Conservation (phyloP, 148 eudicot species). For the Vaccinium macrocarpon region DNA sequence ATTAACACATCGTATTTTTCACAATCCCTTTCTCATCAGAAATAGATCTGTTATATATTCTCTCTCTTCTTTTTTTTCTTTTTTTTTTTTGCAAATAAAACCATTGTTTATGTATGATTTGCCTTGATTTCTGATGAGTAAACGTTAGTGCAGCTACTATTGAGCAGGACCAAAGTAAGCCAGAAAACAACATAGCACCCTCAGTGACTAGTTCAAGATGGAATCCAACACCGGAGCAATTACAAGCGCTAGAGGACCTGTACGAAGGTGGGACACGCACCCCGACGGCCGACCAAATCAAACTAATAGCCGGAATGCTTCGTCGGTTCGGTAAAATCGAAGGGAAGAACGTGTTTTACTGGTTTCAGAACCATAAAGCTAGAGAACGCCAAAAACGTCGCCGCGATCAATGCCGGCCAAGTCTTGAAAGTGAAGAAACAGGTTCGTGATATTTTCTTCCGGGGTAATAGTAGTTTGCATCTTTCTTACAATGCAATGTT, state of each 20-base stretch:
- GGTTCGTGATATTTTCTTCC: constrained; percentile 1
- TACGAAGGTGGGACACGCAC: constrained; percentile 35
- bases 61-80: not conserved
- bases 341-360: constrained; percentile 46
- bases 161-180: not conserved
- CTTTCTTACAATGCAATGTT: not conserved
- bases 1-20: too few species aligned
- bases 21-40: not conserved
- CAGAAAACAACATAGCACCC: not conserved
- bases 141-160: not conserved
- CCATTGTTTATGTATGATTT: not conserved
- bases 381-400: constrained; percentile 34
- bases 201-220: constrained; percentile 26
- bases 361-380: constrained; percentile 48
- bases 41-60: too few species aligned
- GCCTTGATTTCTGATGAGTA: not conserved
- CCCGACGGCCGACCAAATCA: constrained; percentile 40
- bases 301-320: constrained; percentile 33
- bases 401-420: not conserved
- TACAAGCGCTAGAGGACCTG: constrained; percentile 37
- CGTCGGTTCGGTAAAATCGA: constrained; percentile 34
- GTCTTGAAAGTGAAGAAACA: not conserved
- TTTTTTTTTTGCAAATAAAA: not conserved
- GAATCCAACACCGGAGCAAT: constrained; percentile 49
- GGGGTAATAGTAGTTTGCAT: not conserved